Evolutionary conservation across 495 filamentous ascomycete species (phyloP).

Genomic region (Neurospora discreta): DNA sequence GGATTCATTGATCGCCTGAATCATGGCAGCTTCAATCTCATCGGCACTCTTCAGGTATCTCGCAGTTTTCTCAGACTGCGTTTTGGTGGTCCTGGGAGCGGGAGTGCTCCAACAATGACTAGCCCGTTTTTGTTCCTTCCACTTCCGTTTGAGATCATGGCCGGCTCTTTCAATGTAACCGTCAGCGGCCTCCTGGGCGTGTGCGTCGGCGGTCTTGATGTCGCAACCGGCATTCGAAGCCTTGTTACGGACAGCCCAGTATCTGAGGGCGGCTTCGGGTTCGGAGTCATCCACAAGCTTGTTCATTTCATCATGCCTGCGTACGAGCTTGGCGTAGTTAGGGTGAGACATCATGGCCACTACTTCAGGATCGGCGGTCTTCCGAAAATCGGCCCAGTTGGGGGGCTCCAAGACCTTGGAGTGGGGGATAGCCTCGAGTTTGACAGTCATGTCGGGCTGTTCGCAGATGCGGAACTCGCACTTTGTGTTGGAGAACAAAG

Average conservation of each 20-base stretch:
- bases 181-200: background rate
- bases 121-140: background rate
- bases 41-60: background rate
- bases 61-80: background rate
- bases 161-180: background rate
- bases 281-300: background rate
- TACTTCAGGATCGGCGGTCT: constrained; percentile 9
- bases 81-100: background rate
- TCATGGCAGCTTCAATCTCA: background rate
- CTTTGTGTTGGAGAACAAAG: constrained; percentile 8
- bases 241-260: background rate
- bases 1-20: background rate
- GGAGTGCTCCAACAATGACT: background rate
- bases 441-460: constrained; percentile 6
- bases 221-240: background rate
- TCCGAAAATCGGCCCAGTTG: background rate
- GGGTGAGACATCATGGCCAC: constrained; percentile 4
- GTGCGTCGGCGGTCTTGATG: background rate
- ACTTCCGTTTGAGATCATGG: background rate
- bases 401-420: background rate
- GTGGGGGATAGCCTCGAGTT: constrained; percentile 6
- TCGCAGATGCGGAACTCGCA: constrained; percentile 5
- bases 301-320: background rate
- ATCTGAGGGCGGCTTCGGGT: background rate
- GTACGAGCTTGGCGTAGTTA: constrained; percentile 1